Conservation (phyloP, 106 monocot genomes). For the Phalaenopsis equestris region DNA sequence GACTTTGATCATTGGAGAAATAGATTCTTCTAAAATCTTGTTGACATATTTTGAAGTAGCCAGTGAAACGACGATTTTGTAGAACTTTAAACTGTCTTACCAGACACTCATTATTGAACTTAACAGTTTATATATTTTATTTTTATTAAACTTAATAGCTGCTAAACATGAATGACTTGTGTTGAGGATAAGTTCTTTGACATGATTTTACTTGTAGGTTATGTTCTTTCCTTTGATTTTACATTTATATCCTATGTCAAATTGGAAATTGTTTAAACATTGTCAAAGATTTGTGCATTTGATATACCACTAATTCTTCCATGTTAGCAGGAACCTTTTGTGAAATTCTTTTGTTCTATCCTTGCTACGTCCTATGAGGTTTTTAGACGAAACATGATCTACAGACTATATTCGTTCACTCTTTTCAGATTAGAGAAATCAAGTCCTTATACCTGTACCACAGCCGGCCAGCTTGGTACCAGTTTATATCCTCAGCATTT, state of each 20-base stretch:
- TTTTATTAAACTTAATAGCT: too few relatives aligned
- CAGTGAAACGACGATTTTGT: too few relatives aligned
- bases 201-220: neutral
- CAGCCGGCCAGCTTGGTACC: conserved; percentile 70
- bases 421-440: conserved; percentile 53
- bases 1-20: too few relatives aligned
- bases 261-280: neutral
- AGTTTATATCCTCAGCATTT: conserved; percentile 86
- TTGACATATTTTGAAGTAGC: too few relatives aligned
- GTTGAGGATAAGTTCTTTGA: too few relatives aligned
- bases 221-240: conserved; percentile 8
- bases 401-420: neutral
- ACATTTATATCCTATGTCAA: neutral
- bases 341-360: neutral
- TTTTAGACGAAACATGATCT: neutral
- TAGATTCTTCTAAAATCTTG: too few relatives aligned
- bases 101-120: too few relatives aligned
- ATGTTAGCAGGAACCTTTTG: neutral
- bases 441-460: conserved; percentile 82
- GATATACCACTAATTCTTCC: neutral
- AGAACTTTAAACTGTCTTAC: too few relatives aligned
- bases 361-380: neutral
- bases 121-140: too few relatives aligned
- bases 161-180: too few relatives aligned
- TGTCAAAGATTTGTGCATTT: neutral